Evolutionary conservation across 192 early-diverging fungal species (phyloP).

Genomic region (Gonapodya sp.): DNA sequence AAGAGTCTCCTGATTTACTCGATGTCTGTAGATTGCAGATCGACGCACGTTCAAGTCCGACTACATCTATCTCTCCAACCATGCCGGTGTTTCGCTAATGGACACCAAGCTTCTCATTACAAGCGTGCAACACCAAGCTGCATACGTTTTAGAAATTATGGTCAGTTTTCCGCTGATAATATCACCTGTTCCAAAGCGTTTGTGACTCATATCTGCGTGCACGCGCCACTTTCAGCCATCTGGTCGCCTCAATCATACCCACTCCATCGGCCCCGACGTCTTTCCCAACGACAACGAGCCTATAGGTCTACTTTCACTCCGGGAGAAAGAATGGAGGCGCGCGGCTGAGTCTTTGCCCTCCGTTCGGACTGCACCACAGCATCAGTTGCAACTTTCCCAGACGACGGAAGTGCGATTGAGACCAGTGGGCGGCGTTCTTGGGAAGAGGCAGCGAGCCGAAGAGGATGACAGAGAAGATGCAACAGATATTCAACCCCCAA

Average conservation of each 20-base stretch:
- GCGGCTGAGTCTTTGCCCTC: background rate
- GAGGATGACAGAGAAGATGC: background rate
- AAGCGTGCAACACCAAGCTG: conserved; percentile 60
- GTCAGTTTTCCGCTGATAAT: conserved; percentile 21
- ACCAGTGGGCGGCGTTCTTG: background rate
- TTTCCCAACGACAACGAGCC: background rate
- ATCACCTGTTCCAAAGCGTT: too few species aligned
- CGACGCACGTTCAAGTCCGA: conserved; percentile 43
- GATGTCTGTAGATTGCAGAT: conserved; percentile 37
- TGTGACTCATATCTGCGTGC: background rate
- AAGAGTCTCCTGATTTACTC: conserved; percentile 12
- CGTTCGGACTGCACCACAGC: background rate
- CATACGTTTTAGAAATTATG: conserved; percentile 52
- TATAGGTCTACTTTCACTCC: background rate
- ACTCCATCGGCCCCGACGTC: background rate
- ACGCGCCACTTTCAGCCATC: background rate
- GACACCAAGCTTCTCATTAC: conserved; percentile 51
- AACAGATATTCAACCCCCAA: background rate
- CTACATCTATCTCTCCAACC: conserved; percentile 51
- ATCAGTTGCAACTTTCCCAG: too few species aligned
- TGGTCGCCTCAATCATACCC: background rate
- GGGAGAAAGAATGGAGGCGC: background rate
- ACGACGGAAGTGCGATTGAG: background rate
- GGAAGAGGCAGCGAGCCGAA: background rate
- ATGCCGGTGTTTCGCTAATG: conserved; percentile 58